These are phyloP conservation scores for Beauveria medogensis DNA, from an alignment of 2,329 filamentous ascomycete species.

Conservation along the genomic window DNA sequence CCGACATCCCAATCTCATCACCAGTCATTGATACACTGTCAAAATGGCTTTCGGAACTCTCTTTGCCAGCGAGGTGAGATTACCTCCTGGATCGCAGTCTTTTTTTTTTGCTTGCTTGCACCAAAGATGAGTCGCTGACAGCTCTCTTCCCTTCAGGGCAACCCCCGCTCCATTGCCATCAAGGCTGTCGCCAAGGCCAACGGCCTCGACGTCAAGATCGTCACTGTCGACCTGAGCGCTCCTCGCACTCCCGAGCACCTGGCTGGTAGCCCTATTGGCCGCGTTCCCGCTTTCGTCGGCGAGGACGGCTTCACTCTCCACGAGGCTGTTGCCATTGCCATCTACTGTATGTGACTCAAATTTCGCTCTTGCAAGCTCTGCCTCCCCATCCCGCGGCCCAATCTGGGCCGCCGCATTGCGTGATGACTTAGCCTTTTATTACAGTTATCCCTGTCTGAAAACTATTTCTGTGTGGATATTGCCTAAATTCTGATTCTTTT, in stretches of 20 bases:
- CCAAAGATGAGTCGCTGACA: slow-evolving; percentile 26
- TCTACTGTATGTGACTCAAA: slow-evolving; percentile 75
- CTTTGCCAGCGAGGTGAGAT: slow-evolving; percentile 71
- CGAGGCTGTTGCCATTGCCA: slow-evolving; percentile 89
- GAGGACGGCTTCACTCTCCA: slow-evolving; percentile 82
- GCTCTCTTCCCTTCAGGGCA: slow-evolving; percentile 50
- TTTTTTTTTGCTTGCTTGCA: slow-evolving; percentile 13
- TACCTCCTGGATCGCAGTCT: not conserved
- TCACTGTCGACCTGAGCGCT: slow-evolving; percentile 59
- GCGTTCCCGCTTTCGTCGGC: slow-evolving; percentile 88
- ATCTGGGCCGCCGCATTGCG: slow-evolving; percentile 17
- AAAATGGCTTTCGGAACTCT: slow-evolving; percentile 97
- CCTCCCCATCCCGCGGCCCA: slow-evolving; percentile 20
- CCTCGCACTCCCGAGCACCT: slow-evolving; percentile 64
- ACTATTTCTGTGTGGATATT: slow-evolving; percentile 70
- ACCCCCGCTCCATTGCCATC: slow-evolving; percentile 83
- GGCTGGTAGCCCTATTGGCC: slow-evolving; percentile 79
- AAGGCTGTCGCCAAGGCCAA: slow-evolving; percentile 96
- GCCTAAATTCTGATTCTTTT: slow-evolving; percentile 69
- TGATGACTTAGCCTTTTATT: slow-evolving; percentile 68
- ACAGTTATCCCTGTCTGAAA: slow-evolving; percentile 99
- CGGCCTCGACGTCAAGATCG: slow-evolving; percentile 81
- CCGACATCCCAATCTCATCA: slow-evolving; percentile 19
- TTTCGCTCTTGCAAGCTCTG: slow-evolving; percentile 11
- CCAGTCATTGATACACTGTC: slow-evolving; percentile 26